Conservation (phyloP, 2,329 filamentous ascomycete species). For the Claviceps paspali region DNA sequence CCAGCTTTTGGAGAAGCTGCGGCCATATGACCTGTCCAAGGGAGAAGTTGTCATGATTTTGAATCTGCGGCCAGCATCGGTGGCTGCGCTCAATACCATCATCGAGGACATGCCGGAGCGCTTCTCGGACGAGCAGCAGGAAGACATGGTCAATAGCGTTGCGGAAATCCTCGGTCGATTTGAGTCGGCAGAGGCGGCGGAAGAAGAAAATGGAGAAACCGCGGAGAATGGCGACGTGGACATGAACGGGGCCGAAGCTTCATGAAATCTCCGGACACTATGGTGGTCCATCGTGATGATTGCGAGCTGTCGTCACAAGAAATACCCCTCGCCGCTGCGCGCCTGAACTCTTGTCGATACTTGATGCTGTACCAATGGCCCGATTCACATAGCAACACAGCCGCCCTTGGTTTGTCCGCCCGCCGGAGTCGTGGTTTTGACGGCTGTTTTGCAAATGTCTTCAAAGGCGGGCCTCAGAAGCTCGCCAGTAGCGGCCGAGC, state of each 20-base stretch:
- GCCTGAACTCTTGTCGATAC: no score
- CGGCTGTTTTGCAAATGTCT: conserved; percentile 43
- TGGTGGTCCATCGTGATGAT: background rate
- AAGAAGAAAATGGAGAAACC: conserved; percentile 17
- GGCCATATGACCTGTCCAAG: conserved; percentile 46
- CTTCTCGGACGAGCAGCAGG: conserved; percentile 43
- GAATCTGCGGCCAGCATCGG: conserved; percentile 45
- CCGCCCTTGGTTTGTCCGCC: conserved; percentile 41
- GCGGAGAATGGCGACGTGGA: conserved; percentile 20
- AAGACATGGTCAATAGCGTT: conserved; percentile 41
- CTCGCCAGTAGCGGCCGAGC: conserved; percentile 45
- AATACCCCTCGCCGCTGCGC: background rate
- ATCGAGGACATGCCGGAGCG: conserved; percentile 50
- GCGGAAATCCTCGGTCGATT: conserved; percentile 42
- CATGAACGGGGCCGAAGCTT: conserved; percentile 21
- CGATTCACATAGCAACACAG: conserved; percentile 32
- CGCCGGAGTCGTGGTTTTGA: conserved; percentile 27
- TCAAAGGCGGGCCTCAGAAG: conserved; percentile 42
- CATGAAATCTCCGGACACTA: no score
- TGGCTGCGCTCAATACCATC: conserved; percentile 43
- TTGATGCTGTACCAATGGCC: no score
- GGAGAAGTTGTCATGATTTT: conserved; percentile 54
- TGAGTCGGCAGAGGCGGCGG: conserved; percentile 9
- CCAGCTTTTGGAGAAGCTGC: conserved; percentile 38
- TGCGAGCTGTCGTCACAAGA: background rate